phyloP scores from a whole-genome alignment of 495 filamentous ascomycete species.

The Hypoxylon lienhwacheense region DNA sequence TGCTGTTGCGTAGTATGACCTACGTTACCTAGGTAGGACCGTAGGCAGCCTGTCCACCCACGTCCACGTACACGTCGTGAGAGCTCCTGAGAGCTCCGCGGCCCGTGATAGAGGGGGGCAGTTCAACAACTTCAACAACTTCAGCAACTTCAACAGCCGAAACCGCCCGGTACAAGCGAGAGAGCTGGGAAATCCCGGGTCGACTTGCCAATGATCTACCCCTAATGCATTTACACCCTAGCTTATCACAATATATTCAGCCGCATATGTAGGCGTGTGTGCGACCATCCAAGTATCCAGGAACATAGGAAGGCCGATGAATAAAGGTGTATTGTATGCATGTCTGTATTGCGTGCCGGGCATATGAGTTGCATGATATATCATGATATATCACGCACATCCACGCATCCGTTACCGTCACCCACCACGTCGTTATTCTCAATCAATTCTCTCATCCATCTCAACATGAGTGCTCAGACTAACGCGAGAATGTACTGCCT shows the following conservation, averaged over 20 bases:
- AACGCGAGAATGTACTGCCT: not conserved
- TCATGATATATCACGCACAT: slow-evolving; percentile 28
- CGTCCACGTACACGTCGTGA: slow-evolving; percentile 10
- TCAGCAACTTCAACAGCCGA: slow-evolving; percentile 29
- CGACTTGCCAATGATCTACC: slow-evolving; percentile 34
- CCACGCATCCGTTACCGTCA: slow-evolving; percentile 6
- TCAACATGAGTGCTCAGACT: not conserved
- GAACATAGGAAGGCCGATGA: slow-evolving; percentile 1
- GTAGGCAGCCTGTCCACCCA: slow-evolving; percentile 21
- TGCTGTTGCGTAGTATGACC: not conserved
- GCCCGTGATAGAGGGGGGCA: slow-evolving; percentile 15
- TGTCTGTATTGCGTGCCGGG: slow-evolving; percentile 7
- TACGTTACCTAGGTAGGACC: too few relatives aligned
- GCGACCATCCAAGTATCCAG: slow-evolving; percentile 16
- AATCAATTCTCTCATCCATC: slow-evolving; percentile 11
- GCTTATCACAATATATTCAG: slow-evolving; percentile 33
- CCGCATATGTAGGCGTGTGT: slow-evolving; percentile 26
- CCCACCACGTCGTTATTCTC: not conserved
- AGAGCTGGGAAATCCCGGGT: slow-evolving; percentile 31
- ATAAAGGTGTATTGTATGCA: slow-evolving; percentile 19
- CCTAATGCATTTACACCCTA: slow-evolving; percentile 31
- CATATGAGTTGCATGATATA: slow-evolving; percentile 17
- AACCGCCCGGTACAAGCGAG: slow-evolving; percentile 26
- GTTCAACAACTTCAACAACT: too few relatives aligned
- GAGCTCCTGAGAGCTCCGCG: slow-evolving; percentile 7